These are phyloP conservation scores for Hylodesmum podocarpum DNA, from an alignment of 306 rosid genomes.

Conservation along the genomic window DNA sequence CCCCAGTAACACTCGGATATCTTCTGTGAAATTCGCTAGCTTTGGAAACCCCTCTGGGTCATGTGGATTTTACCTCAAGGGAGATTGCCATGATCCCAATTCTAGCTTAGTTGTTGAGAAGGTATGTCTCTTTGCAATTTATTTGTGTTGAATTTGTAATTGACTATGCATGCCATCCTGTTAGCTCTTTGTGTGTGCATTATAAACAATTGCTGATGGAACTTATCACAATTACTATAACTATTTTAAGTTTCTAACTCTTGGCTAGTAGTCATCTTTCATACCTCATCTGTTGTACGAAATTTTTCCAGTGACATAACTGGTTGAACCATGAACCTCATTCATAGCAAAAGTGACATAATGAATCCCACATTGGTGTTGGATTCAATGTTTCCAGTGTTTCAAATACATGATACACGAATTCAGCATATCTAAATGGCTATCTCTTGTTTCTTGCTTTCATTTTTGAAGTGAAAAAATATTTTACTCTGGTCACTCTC, in stretches of 20 bases:
- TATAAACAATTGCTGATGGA: neutral
- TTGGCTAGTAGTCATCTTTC: neutral
- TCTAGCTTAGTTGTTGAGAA: slow-evolving; percentile 63
- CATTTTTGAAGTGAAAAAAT: neutral
- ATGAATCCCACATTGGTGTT: neutral
- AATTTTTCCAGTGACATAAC: neutral
- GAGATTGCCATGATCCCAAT: slow-evolving; percentile 79
- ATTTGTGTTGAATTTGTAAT: neutral
- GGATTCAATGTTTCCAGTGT: neutral
- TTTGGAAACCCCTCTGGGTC: slow-evolving; percentile 78
- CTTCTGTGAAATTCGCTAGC: slow-evolving; percentile 74
- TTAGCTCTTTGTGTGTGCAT: neutral
- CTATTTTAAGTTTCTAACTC: too few relatives aligned
- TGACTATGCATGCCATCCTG: neutral
- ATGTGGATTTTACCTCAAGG: slow-evolving; percentile 68
- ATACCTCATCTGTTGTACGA: neutral
- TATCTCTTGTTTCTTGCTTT: neutral
- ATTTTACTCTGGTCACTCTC: neutral
- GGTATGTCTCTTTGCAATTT: slow-evolving; percentile 40
- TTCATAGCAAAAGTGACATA: neutral
- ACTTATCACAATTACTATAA: neutral
- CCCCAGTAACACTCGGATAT: slow-evolving; percentile 47
- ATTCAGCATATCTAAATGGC: neutral
- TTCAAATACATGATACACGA: neutral
- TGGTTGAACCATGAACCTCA: neutral